Base-by-base conservation (phyloP, 495 filamentous ascomycete species). In the Neurospora intermedia region DNA sequence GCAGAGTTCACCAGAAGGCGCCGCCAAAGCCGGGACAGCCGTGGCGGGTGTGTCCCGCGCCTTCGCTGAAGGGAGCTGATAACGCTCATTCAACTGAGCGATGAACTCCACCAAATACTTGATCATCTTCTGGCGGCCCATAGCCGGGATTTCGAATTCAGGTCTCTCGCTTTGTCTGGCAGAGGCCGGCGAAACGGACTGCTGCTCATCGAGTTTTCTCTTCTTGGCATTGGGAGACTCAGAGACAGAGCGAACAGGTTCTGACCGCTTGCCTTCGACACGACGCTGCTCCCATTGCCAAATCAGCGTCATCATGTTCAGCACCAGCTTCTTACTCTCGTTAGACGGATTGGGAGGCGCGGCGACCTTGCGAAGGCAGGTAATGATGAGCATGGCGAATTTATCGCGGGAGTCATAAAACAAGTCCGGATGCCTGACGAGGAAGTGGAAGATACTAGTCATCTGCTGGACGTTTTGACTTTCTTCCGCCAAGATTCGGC, bases 81-180 rank as follows among this genome's bases (percentile, higher is more conserved):
- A 97, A 54, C 92, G 88, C 82, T 96, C 94, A 69, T 89, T 91
- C n/a, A 96, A 87, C 31, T 91, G 90, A 8, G 93, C 93, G 77
- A 98, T 97, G 80, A 97, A 97, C 45, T 94, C 91, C 31, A 97
- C 93, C 23, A 98, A 87, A 80, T 98, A 98, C 78, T 94, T 96
- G 59, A 97, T 88, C 82, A 98, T 89, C 77, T 93, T 89, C 10
- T 87, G 87, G 15, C 93, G 87, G 43, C 92, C 88, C 16, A 87
- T 78, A 8, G 85, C 76, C 69, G 92, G 87, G 15, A 95, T 89
- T 54, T 88, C 84, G 75, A 92, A 94, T 66, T 95, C 92, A 3
- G 83, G 82, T 70, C 86, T 86, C 70, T 92, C 91, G 18, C 84
- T 82, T 71, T 82, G 84, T 43, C 84, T 81, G 31, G 79, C 76